A percentile compares a stretch with the other conserved stretches of the same genome.
phyloP scores from a whole-genome alignment of 75 land plant genomes.

The Adiantum capillusveneris region DNA sequence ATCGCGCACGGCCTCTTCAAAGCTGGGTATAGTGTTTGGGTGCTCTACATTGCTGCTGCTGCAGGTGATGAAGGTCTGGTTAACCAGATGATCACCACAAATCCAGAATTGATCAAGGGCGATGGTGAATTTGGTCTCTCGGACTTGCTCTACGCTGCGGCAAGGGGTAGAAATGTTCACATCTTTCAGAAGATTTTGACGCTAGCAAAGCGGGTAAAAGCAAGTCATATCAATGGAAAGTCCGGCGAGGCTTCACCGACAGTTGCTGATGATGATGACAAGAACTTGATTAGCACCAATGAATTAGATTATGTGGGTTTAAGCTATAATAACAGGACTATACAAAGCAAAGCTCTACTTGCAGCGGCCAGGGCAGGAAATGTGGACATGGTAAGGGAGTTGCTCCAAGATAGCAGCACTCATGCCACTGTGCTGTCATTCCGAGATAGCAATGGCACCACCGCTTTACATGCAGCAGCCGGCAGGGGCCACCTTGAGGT shows the following conservation, averaged over 20 bases:
- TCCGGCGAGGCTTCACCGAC: no score
- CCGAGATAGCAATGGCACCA: conserved; percentile 54
- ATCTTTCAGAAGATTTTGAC: conserved; percentile 45
- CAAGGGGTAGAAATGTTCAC: conserved; percentile 43
- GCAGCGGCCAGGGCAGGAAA: conserved; percentile 73
- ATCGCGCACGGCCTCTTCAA: neutral
- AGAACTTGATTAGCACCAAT: conserved; percentile 10
- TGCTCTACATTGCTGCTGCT: conserved; percentile 63
- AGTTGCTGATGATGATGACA: no score
- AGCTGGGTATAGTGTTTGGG: conserved; percentile 40
- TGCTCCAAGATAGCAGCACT: conserved; percentile 21
- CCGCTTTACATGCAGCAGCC: conserved; percentile 63
- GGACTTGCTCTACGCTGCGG: conserved; percentile 71
- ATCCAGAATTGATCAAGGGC: conserved; percentile 52
- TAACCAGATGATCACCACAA: conserved; percentile 28
- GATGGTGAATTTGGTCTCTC: conserved; percentile 73
- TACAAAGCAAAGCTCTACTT: conserved; percentile 49
- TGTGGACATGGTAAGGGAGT: conserved; percentile 46
- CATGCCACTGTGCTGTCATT: conserved; percentile 37
- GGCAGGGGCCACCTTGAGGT: conserved; percentile 71
- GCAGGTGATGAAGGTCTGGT: conserved; percentile 57
- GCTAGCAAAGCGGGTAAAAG: conserved; percentile 23
- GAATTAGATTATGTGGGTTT: neutral
- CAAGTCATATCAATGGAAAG: conserved; percentile 2
- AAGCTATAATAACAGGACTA: conserved; percentile 4